These are phyloP conservation scores for Curvularia sp. DNA, from an alignment of 2,329 filamentous ascomycete genomes.

Conservation along the genomic window DNA sequence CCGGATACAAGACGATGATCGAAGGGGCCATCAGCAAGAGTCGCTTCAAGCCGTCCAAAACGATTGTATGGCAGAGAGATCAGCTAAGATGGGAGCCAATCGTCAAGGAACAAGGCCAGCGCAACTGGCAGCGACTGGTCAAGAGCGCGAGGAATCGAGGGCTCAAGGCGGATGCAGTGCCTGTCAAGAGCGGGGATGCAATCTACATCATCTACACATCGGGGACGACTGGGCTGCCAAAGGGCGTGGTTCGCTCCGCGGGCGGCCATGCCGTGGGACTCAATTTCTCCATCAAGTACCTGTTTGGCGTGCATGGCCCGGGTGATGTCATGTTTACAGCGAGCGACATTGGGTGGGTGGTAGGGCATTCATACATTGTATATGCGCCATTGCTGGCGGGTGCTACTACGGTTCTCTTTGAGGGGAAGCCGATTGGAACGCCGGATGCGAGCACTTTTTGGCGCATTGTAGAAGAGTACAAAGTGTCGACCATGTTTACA, in stretches of 20 bases:
- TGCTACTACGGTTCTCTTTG: constrained; percentile 85
- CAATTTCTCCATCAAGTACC: constrained; percentile 79
- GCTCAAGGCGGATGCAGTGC: constrained; percentile 74
- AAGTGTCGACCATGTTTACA: constrained; percentile 79
- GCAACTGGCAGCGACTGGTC: constrained; percentile 80
- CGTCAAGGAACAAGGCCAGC: constrained; percentile 70
- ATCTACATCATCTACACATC: constrained; percentile 94
- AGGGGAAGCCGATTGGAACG: constrained; percentile 92
- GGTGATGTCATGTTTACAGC: constrained; percentile 83
- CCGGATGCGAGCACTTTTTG: constrained; percentile 88
- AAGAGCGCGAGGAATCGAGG: constrained; percentile 72
- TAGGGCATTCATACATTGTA: constrained; percentile 77
- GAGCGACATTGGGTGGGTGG: constrained; percentile 92
- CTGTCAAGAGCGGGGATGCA: constrained; percentile 77
- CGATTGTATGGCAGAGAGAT: constrained; percentile 84
- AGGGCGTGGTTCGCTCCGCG: constrained; percentile 82
- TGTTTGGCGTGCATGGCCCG: constrained; percentile 82
- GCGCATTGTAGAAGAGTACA: constrained; percentile 83
- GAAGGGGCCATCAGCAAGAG: constrained; percentile 73
- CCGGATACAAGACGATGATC: constrained; percentile 77
- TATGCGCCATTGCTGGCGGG: constrained; percentile 87
- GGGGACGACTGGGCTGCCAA: constrained; percentile 80
- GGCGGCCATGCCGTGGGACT: constrained; percentile 88
- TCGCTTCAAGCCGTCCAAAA: constrained; percentile 72
- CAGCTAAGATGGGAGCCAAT: constrained; percentile 75